Base-by-base conservation (phyloP, 2,329 filamentous ascomycete genomes). In the Epichloe uncinata region DNA sequence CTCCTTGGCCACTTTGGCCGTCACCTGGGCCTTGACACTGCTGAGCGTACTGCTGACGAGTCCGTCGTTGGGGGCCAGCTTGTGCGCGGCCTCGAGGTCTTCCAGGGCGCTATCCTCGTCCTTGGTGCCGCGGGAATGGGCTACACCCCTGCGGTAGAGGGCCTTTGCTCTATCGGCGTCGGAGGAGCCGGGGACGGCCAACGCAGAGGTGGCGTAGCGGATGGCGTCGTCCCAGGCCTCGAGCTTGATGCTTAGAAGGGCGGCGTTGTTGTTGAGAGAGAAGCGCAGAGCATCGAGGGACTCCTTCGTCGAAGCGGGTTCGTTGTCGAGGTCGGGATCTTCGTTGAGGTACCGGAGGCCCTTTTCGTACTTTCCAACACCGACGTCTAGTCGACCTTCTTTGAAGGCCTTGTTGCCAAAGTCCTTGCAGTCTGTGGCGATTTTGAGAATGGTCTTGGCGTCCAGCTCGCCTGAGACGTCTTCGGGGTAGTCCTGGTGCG, bases 381-480 rank as follows among this genome's bases (percentile, higher is more conserved):
- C 91, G 34, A 86, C 69, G 37, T 73, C 66, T 38, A 84, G 62
- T 59, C 95, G 79, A 40, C 82, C 81, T 26, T 70, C 73, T 74
- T 96, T 96, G 78, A 96, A 96, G 1, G 90, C 89, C 58, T 82
- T 81, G 73, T 95, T 97, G 59, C 93, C 93, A 63, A 84, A 93
- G 37, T 85, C 86, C 73, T 98, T 98, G 67, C 95, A 81, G 56
- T 87, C 87, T 5, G 77, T 73, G 2, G 87, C 89, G 53, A 97
- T 90, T 68, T 85, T 79, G 64, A 87, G 76, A 54, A 89, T 79
- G 54, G 84, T 77, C 16, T 74, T 64, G 13, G 84, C 84, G 46
- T 80, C 77, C 54, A 89, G 76, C 49, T 79, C 69, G 45, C 76
- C 64, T 18, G 64, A 67, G 59, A 84, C 80, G 69, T 98, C 93